Evolutionary conservation across 1,284 basidiomycete species (phyloP).

Genomic region (Cutaneotrichosporon cutaneum): DNA sequence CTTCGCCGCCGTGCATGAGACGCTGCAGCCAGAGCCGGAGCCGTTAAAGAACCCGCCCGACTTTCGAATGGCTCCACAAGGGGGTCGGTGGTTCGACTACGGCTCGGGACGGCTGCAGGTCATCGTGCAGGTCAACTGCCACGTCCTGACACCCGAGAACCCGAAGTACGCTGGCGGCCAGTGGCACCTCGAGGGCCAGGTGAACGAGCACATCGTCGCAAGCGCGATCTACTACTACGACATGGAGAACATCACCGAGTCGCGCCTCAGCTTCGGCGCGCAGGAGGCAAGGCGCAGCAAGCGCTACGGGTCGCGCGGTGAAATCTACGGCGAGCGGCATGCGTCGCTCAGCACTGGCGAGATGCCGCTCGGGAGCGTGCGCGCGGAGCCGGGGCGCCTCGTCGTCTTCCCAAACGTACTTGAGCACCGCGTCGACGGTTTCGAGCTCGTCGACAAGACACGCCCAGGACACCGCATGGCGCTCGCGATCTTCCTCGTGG

Average conservation of each 20-base stretch:
- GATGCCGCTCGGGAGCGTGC: background rate
- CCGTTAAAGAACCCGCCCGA: conserved; percentile 6
- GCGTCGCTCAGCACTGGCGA: too few relatives aligned
- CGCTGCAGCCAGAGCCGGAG: conserved; percentile 16
- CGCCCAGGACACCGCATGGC: conserved; percentile 21
- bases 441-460: conserved; percentile 20
- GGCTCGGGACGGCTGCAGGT: conserved; percentile 12
- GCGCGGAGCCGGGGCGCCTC: conserved; percentile 7
- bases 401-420: conserved; percentile 21
- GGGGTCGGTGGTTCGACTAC: too few relatives aligned
- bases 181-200: conserved; percentile 21
- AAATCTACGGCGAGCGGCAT: conserved; percentile 7
- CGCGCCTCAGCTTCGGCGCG: conserved; percentile 13
- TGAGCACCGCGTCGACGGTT: conserved; percentile 19
- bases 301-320: too few relatives aligned
- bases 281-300: too few relatives aligned
- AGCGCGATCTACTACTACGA: conserved; percentile 23
- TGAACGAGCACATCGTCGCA: conserved; percentile 22
- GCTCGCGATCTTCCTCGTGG: conserved; percentile 26
- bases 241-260: conserved; percentile 17
- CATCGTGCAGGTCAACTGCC: conserved; percentile 21
- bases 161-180: conserved; percentile 15
- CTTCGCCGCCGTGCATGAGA: conserved; percentile 11
- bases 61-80: background rate
- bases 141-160: conserved; percentile 21